Base-by-base conservation (phyloP, 495 filamentous ascomycete genomes). In the Podospora comata region DNA sequence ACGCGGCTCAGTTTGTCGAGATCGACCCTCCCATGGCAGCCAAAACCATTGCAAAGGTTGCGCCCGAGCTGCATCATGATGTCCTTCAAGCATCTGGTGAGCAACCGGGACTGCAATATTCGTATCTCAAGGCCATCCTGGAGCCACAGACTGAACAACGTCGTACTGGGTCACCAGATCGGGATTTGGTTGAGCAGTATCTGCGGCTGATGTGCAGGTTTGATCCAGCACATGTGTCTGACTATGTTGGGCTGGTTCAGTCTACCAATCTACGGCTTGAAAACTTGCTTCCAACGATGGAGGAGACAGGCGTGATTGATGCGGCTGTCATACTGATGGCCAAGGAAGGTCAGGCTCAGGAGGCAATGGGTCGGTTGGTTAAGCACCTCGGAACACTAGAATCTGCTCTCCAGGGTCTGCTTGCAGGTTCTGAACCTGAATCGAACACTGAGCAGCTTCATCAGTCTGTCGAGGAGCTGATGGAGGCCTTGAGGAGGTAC, bases 261-360 rank as follows among this genome's bases (percentile, higher is more conserved):
- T 89, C 91, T 6, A 89, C 90, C 15, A 91, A 97, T 72, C 80
- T 99, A 39, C 86, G 89, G 15, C 84, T 99, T 0, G 91, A 93
- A 20, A 86, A 90, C 71, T 83, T 99, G 5, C 81, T 99, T 13
- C 93, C 95, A 4, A 86, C 88, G 1, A 92, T 99, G 82, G 95
- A 99, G 75, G 86, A 88, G 62, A 92, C 88, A 66, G 95, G 93
- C 2, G 92, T 93, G 18, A 87, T 99, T 55, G 96, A 99, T 81
- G 95, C 94, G 15, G 94, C 93, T 2, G 92, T 99, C 27, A 87
- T 96, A 20, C 83, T 99, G 11, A 90, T 98, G 83, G 92, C 94
- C 59, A 85, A 92, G 69, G 95, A 97, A 73, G 96, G 95, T 16
- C 89, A 95, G 75, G 85, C 96, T 15, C 84, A 86, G 66, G 87